Evolutionary conservation across 2,329 filamentous ascomycete species (phyloP), one percentile per base, ranked within the genome.

Genomic region (Pseudocercospora pini-densiflorae): DNA sequence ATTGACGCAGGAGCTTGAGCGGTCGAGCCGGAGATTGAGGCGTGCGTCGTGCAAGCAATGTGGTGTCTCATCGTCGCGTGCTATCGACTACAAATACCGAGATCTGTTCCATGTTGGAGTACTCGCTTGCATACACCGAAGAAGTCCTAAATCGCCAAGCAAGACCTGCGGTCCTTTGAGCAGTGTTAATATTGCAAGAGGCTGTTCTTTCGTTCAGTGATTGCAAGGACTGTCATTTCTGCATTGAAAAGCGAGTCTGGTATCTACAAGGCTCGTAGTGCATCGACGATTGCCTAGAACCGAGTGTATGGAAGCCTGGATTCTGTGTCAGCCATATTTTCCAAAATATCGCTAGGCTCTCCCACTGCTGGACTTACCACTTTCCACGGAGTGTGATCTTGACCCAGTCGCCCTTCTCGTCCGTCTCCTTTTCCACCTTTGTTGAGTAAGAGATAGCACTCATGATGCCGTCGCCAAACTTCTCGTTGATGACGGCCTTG

Each of bases 401-500:
- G 3, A 91, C 93, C 93, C 93, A 97, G 6, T 90, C 84, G 61
- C 93, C 94, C 74, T 92, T 87, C 67, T 91, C 88, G 78, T 97
- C 94, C 1, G 90, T 89, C 86, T 98, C 94, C 67, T 71, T 73
- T 67, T 97, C 93, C 2, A 98, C 91, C 76, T 93, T 93, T 0
- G 93, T 97, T 61, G 89, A 91, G 79, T 97, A 97, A 16, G 89
- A 89, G 76, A 97, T 97, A 0, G 94, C 94, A 77, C 93, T 97
- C 94, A 98, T 97, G 76, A 98, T 98, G 0, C 94, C 94, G 66
- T 85, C 83, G 7, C 83, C 83, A 73, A 85, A 85, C 85, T 97
- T 97, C 86, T 98, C 94, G 73, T 98, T 97, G 79, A 97, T 78
- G 4, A 98, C 87, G 0, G 93, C 94, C 85, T 97, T 97, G 82